These are phyloP conservation scores for Hypoxylon rubiginosum DNA, from an alignment of 2,329 filamentous ascomycete species.

Conservation along the genomic window DNA sequence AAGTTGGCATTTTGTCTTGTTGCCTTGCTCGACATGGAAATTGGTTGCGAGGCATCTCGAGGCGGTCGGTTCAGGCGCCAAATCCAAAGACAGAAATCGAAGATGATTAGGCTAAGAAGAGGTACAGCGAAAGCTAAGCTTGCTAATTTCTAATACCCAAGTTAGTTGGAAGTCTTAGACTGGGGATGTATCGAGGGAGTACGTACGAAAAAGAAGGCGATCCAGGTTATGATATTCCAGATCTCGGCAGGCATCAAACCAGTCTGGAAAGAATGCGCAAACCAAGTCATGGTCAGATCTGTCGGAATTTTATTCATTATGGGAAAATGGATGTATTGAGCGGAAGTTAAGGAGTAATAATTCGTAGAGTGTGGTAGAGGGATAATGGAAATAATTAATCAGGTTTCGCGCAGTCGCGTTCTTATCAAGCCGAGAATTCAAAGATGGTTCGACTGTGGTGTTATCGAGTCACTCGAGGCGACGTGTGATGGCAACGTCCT, in stretches of 20 bases:
- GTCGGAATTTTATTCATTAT: constrained; percentile 39
- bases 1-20: constrained; percentile 25
- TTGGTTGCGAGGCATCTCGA: constrained; percentile 40
- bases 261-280: constrained; percentile 41
- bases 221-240: constrained; percentile 50
- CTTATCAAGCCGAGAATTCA: constrained; percentile 12
- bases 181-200: background rate
- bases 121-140: constrained; percentile 63
- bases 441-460: constrained; percentile 25
- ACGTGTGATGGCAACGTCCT: constrained; percentile 7
- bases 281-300: constrained; percentile 42
- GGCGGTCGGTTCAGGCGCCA: constrained; percentile 59
- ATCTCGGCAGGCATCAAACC: constrained; percentile 37
- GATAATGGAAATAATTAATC: background rate
- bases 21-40: constrained; percentile 36
- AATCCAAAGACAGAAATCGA: constrained; percentile 67
- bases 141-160: constrained; percentile 47
- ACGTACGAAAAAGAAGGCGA: constrained; percentile 53
- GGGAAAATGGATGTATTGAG: constrained; percentile 10
- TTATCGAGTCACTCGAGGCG: background rate
- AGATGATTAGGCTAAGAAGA: constrained; percentile 61
- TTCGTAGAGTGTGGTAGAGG: background rate
- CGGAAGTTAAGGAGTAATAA: background rate
- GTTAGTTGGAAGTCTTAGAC: constrained; percentile 20
- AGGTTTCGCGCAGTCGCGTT: constrained; percentile 19